Conservation (phyloP, 2,329 filamentous ascomycete genomes). For the Aspergillus ochraceoroseus region DNA sequence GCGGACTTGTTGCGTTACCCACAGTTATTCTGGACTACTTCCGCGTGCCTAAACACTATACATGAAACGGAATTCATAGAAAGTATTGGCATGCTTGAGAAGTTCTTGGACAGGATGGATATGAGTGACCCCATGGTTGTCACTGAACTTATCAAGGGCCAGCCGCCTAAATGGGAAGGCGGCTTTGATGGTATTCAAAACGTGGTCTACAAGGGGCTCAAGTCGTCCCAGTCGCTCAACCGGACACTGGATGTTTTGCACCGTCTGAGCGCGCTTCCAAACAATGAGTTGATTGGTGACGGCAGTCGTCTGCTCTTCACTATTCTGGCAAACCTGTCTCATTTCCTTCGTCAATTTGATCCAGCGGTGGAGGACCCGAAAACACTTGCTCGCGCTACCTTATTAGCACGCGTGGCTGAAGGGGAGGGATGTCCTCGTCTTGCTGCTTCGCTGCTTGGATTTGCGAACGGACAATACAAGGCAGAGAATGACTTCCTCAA, state of each 20-base stretch:
- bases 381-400: conserved; percentile 60
- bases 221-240: conserved; percentile 77
- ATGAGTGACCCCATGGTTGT: conserved; percentile 66
- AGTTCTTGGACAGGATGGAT: conserved; percentile 77
- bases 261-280: conserved; percentile 70
- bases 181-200: conserved; percentile 79
- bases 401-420: conserved; percentile 68
- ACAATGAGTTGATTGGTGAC: conserved; percentile 73
- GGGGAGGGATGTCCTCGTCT: conserved; percentile 64
- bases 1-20: conserved; percentile 82
- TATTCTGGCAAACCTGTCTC: conserved; percentile 84
- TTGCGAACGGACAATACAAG: conserved; percentile 62
- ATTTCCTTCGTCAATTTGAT: conserved; percentile 76
- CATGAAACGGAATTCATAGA: conserved; percentile 94
- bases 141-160: conserved; percentile 66
- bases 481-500: conserved; percentile 69
- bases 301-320: conserved; percentile 78
- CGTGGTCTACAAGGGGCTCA: conserved; percentile 83
- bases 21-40: conserved; percentile 96
- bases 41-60: conserved; percentile 91
- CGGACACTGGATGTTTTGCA: conserved; percentile 73
- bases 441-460: conserved; percentile 63
- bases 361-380: conserved; percentile 53
- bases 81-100: conserved; percentile 83
- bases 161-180: conserved; percentile 83